Evolutionary conservation across 1,284 basidiomycete species (phyloP).

Genomic region (Flammula alnicola): DNA sequence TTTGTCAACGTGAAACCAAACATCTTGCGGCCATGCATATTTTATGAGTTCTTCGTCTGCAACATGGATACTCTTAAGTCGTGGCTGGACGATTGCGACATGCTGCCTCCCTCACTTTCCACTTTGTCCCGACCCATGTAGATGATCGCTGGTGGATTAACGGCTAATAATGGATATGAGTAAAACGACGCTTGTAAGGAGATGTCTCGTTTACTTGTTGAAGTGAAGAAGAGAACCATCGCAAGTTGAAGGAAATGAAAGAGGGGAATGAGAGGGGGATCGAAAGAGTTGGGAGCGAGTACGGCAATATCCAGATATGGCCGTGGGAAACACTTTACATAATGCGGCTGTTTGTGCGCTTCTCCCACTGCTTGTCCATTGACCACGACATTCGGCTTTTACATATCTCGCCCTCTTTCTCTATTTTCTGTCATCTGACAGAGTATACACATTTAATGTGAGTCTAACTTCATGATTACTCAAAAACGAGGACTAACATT

Average conservation of each 20-base stretch:
- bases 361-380: not conserved
- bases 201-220: conserved; percentile 49
- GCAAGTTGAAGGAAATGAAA: not conserved
- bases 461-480: not conserved
- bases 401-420: not conserved
- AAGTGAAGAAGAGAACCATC: conserved; percentile 78
- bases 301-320: not conserved
- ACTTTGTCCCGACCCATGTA: conserved; percentile 98
- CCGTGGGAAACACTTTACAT: conserved; percentile 11
- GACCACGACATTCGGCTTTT: not conserved
- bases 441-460: conserved; percentile 1
- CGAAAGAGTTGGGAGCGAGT: too few species aligned
- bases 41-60: conserved; percentile 93
- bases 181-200: not conserved
- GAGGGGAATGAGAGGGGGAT: not conserved
- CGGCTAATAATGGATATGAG: conserved; percentile 38
- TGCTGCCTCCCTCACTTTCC: conserved; percentile 69
- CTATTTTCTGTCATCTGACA: not conserved
- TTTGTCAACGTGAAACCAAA: conserved; percentile 90
- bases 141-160: conserved; percentile 71
- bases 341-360: not conserved
- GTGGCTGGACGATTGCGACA: conserved; percentile 13
- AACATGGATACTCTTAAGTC: conserved; percentile 24
- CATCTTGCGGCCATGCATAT: conserved; percentile 84
- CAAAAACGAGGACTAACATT: not conserved